Conservation (phyloP, 2,329 filamentous ascomycete genomes). For the Rhinocladiella mackenziei region DNA sequence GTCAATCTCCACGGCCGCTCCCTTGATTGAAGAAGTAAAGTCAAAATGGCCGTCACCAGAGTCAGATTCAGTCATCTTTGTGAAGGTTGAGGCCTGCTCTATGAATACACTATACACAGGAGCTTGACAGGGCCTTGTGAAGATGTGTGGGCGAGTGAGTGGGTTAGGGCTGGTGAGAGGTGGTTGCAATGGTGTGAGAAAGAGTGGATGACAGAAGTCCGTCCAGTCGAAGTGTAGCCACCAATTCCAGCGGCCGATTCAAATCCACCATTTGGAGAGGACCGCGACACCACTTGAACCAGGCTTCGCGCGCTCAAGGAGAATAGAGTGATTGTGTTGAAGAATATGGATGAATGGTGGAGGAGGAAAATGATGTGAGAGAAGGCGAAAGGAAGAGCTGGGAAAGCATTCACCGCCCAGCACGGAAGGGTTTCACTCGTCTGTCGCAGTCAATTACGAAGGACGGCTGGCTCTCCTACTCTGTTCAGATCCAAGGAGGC, state of each 20-base stretch:
- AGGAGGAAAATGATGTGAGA: constrained; percentile 11
- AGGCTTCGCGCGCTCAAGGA: constrained; percentile 1
- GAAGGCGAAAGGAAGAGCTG: constrained; percentile 3
- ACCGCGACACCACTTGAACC: constrained; percentile 2
- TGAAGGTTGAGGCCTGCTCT: not conserved
- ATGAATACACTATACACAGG: not conserved
- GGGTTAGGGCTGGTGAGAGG: no score
- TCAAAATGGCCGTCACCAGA: constrained; percentile 5
- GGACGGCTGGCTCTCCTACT: constrained; percentile 10
- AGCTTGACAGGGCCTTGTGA: not conserved
- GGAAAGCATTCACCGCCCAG: constrained; percentile 4
- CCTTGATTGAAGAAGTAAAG: constrained; percentile 6
- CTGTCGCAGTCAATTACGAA: constrained; percentile 8
- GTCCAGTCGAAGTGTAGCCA: no score
- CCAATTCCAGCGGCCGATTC: no score
- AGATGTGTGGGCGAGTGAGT: not conserved
- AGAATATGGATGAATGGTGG: constrained; percentile 12
- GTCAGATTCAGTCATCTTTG: constrained; percentile 4
- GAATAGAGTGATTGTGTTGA: constrained; percentile 7
- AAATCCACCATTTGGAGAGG: no score
- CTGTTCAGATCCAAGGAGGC: no score
- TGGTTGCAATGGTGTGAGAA: no score
- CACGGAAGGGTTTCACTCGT: not conserved
- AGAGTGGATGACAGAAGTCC: no score
- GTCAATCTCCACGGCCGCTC: not conserved